These are phyloP conservation scores for Yamadazyma ubonensis DNA, from an alignment of 805 yeast genomes.

Conservation along the genomic window DNA sequence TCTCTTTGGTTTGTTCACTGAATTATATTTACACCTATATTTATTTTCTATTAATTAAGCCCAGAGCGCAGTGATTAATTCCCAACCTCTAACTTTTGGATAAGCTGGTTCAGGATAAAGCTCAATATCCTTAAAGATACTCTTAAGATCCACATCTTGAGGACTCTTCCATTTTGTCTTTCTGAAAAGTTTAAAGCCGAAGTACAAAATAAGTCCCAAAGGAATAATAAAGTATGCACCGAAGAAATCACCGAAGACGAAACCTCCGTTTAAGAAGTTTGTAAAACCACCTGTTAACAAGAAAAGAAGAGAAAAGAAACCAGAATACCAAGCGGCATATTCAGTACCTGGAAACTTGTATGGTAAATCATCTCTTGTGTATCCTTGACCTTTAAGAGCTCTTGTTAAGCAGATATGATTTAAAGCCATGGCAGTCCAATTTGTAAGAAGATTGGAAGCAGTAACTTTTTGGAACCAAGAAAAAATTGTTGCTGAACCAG, in stretches of 20 bases:
- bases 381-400: conserved; percentile 16
- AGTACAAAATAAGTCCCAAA: conserved; percentile 49
- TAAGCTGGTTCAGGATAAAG: conserved; percentile 29
- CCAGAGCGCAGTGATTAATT: conserved; percentile 18
- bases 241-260: conserved; percentile 55
- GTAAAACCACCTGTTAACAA: conserved; percentile 67
- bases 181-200: conserved; percentile 55
- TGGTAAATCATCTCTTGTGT: conserved; percentile 22
- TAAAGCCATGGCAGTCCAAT: conserved; percentile 54
- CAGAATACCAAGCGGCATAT: conserved; percentile 29
- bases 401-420: conserved; percentile 62
- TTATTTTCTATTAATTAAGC: conserved; percentile 10
- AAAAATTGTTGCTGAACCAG: conserved; percentile 59
- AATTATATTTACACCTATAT: background rate
- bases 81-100: conserved; percentile 21
- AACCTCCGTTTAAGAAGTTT: conserved; percentile 54
- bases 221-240: conserved; percentile 74
- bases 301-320: conserved; percentile 38
- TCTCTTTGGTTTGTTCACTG: background rate
- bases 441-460: conserved; percentile 65
- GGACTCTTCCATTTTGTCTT: conserved; percentile 27
- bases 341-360: conserved; percentile 28
- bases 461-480: conserved; percentile 57
- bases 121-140: conserved; percentile 25
- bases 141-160: conserved; percentile 31